Evolutionary conservation across 768 basidiomycete genomes (phyloP).

Genomic region (Albatrellus ellisii): DNA sequence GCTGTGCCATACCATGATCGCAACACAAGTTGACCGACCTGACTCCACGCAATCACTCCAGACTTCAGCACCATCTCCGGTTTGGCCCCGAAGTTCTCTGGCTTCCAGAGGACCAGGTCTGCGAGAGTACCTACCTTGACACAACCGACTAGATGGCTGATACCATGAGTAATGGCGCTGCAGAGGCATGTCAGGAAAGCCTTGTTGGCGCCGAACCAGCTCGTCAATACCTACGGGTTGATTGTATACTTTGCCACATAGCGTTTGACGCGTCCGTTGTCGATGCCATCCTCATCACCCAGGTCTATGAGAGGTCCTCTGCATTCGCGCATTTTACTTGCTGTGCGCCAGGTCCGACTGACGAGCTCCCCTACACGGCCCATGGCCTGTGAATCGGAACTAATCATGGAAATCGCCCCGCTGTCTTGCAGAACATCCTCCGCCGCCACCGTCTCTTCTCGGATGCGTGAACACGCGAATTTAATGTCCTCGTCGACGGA

Average conservation of each 20-base stretch:
- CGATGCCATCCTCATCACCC: conserved; percentile 56
- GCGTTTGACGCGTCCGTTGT: conserved; percentile 88
- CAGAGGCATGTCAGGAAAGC: not conserved
- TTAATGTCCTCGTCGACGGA: conserved; percentile 88
- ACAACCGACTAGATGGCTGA: conserved; percentile 78
- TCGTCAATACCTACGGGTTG: conserved; percentile 62
- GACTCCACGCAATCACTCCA: conserved; percentile 84
- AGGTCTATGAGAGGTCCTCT: conserved; percentile 58
- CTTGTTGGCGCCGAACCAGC: not conserved
- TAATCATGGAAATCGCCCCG: conserved; percentile 95
- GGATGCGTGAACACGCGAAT: conserved; percentile 95
- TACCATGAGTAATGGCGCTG: conserved; percentile 90
- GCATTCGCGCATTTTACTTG: conserved; percentile 82
- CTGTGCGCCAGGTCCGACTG: conserved; percentile 90
- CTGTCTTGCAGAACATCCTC: conserved; percentile 90
- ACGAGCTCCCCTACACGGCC: conserved; percentile 94
- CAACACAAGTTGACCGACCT: conserved; percentile 30
- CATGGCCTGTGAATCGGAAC: conserved; percentile 97
- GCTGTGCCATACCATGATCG: not conserved
- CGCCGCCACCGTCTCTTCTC: conserved; percentile 93
- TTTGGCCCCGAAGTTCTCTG: conserved; percentile 83
- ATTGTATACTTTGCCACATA: conserved; percentile 96
- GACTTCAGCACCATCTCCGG: conserved; percentile 94
- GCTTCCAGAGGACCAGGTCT: conserved; percentile 93
- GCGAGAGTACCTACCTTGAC: conserved; percentile 74